phyloP scores from a whole-genome alignment of 2,329 filamentous ascomycete species.

The Saccharata proteae region DNA sequence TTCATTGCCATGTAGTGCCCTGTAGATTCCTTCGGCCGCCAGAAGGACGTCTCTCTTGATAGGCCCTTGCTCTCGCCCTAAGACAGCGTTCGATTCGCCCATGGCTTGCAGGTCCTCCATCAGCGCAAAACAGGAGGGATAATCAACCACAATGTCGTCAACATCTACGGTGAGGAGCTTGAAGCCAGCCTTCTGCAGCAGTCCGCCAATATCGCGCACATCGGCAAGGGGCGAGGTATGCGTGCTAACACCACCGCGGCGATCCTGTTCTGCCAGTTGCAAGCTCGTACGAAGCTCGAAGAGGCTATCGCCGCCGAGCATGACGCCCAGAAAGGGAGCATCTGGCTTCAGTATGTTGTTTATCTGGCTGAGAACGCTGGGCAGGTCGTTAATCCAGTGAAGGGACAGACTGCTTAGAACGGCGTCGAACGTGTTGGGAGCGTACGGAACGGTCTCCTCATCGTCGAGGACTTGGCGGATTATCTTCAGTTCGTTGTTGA shows the following conservation, averaged over 20 bases:
- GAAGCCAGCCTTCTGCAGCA: slow-evolving; percentile 80
- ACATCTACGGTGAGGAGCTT: slow-evolving; percentile 94
- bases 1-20: slow-evolving; percentile 67
- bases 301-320: slow-evolving; percentile 90
- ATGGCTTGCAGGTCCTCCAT: slow-evolving; percentile 94
- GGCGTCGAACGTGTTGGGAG: slow-evolving; percentile 68
- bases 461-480: slow-evolving; percentile 62
- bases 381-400: slow-evolving; percentile 97
- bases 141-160: slow-evolving; percentile 94
- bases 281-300: slow-evolving; percentile 89
- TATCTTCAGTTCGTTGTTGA: slow-evolving; percentile 63
- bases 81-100: slow-evolving; percentile 85
- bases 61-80: slow-evolving; percentile 67
- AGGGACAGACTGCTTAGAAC: slow-evolving; percentile 80
- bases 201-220: slow-evolving; percentile 77
- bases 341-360: slow-evolving; percentile 84
- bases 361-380: slow-evolving; percentile 70
- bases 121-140: slow-evolving; percentile 75
- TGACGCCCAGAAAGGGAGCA: slow-evolving; percentile 82
- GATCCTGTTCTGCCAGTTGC: slow-evolving; percentile 83
- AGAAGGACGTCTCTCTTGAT: slow-evolving; percentile 74
- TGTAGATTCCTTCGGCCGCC: slow-evolving; percentile 81
- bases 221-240: slow-evolving; percentile 88
- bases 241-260: slow-evolving; percentile 80
- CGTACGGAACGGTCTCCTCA: slow-evolving; percentile 65